phyloP scores from a whole-genome alignment of 2,329 filamentous ascomycete genomes.

The Sclerotinia nivalis region DNA sequence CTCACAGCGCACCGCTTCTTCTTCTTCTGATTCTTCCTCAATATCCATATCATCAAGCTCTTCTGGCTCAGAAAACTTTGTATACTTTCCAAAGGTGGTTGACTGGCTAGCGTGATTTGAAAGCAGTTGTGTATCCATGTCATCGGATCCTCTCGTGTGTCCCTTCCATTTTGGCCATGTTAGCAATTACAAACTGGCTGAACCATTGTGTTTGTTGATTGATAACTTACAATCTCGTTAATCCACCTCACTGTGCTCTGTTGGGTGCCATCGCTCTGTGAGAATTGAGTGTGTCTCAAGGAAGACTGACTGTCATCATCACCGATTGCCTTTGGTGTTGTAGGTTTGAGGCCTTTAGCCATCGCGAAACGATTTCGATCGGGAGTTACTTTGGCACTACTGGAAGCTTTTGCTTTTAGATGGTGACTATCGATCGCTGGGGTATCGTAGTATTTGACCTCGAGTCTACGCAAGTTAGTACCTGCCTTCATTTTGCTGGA shows the following conservation, averaged over 20 bases:
- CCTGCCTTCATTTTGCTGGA: not conserved
- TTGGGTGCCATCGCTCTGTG: not conserved
- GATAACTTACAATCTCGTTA: conserved; percentile 12
- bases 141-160: not conserved
- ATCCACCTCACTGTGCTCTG: conserved; percentile 19
- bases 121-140: conserved; percentile 10
- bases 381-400: not conserved
- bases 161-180: not conserved
- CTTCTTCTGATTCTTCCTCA: not conserved
- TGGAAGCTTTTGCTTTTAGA: not conserved
- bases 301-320: not conserved
- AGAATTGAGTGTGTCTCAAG: not conserved
- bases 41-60: not conserved
- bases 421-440: not conserved
- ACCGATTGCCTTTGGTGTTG: not conserved
- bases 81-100: not conserved
- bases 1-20: conserved; percentile 1
- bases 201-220: not conserved
- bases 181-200: not conserved
- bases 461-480: conserved; percentile 8
- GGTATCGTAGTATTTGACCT: not conserved
- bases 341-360: not conserved
- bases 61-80: not conserved
- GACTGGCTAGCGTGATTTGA: not conserved
- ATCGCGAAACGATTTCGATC: not conserved